Percentiles rank a stretch among this genome's conserved stretches.
phyloP scores from a whole-genome alignment of 2,329 filamentous ascomycete species.

The Trichoderma simmonsii region DNA sequence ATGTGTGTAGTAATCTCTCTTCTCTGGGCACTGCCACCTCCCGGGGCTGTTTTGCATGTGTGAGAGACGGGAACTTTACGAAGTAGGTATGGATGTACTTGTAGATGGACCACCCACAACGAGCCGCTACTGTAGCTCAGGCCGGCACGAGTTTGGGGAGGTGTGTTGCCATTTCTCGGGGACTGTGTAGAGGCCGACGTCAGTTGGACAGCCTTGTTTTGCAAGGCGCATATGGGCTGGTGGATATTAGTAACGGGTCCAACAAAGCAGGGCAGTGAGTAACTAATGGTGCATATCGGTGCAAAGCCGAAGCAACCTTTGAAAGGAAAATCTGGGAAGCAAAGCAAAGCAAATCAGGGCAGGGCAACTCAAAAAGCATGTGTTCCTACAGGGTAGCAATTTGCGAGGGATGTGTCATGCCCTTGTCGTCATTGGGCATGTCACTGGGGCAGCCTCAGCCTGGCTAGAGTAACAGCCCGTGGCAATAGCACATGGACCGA shows the following conservation, averaged over 20 bases:
- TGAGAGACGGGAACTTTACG: neutral
- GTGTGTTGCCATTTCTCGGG: neutral
- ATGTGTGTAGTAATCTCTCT: neutral
- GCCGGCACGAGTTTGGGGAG: neutral
- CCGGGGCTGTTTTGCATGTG: neutral
- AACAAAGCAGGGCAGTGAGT: neutral
- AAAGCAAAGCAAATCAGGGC: neutral
- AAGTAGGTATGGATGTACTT: neutral
- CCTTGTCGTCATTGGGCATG: neutral
- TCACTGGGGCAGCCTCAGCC: neutral
- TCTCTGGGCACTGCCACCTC: neutral
- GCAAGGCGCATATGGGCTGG: neutral
- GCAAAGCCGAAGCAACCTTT: neutral
- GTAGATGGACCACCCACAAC: neutral
- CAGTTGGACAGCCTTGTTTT: neutral
- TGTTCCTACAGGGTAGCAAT: neutral
- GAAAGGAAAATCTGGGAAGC: neutral
- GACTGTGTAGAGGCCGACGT: neutral
- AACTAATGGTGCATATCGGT: neutral
- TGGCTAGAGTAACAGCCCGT: neutral
- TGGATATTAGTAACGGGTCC: neutral
- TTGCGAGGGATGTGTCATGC: neutral
- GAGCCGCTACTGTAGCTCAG: neutral
- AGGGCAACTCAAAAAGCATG: neutral
- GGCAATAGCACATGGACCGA: neutral